Conservation (phyloP, 345 rosid species). For the Salix brachista region DNA sequence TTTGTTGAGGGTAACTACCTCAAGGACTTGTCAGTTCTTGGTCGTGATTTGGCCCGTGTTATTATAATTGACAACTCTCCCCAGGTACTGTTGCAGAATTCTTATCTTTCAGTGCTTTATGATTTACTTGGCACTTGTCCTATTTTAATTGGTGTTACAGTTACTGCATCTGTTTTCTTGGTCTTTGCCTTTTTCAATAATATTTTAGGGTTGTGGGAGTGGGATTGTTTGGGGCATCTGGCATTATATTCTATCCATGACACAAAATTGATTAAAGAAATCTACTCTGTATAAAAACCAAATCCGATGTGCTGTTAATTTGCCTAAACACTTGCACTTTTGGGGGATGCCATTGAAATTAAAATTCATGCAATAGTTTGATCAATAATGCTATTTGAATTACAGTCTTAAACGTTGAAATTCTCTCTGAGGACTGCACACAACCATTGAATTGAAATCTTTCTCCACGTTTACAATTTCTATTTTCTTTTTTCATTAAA, state of each 20-base stretch:
- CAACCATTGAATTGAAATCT: no score
- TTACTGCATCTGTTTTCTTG: background rate
- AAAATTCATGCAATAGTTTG: background rate
- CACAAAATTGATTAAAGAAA: background rate
- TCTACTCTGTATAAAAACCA: background rate
- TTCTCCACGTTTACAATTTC: no score
- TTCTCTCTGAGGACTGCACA: no score
- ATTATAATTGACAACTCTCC: slow-evolving; percentile 94
- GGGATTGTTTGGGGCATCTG: background rate
- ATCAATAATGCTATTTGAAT: background rate
- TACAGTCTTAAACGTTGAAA: no score
- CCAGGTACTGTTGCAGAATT: slow-evolving; percentile 51
- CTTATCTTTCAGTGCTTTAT: background rate
- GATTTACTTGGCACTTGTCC: background rate
- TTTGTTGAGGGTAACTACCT: slow-evolving; percentile 91
- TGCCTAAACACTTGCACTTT: background rate
- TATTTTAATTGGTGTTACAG: background rate
- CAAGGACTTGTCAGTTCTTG: slow-evolving; percentile 89
- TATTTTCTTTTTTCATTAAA: background rate
- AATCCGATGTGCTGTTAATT: background rate
- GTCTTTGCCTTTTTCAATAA: background rate
- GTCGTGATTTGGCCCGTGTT: slow-evolving; percentile 86
- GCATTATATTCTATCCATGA: background rate
- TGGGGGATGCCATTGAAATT: background rate
- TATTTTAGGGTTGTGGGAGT: background rate